Percentiles rank a stretch among this genome's conserved stretches.
Evolutionary conservation across 2,329 filamentous ascomycete genomes (phyloP).

Genomic region (Aspergillus costaricaensis): DNA sequence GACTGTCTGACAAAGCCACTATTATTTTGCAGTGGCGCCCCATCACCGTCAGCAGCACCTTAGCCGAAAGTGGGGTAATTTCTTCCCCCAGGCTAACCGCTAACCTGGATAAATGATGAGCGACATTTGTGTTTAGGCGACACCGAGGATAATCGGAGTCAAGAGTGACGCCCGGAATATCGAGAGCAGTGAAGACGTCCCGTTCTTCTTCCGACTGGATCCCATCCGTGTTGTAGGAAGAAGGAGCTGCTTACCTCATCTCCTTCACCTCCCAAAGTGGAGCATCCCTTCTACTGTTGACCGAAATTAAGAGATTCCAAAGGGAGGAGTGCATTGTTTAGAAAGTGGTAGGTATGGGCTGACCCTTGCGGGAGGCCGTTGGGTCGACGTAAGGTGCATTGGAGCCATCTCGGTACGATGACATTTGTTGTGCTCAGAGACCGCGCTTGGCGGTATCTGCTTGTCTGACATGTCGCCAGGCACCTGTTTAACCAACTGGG

Average conservation of each 20-base stretch:
- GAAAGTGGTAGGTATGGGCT: background rate
- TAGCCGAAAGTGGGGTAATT: background rate
- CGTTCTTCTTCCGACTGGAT: background rate
- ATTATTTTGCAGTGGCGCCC: background rate
- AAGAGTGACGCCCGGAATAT: background rate
- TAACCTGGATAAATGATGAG: background rate
- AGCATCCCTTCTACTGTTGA: background rate
- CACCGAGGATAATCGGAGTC: background rate
- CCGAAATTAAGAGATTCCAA: background rate
- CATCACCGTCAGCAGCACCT: background rate
- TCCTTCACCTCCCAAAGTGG: background rate
- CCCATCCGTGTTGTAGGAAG: background rate
- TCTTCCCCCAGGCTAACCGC: background rate
- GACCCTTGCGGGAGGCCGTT: constrained; percentile 6
- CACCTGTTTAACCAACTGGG: background rate
- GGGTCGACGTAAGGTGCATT: constrained; percentile 1
- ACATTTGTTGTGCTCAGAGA: constrained; percentile 1
- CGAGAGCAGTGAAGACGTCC: background rate
- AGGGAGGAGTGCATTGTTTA: background rate
- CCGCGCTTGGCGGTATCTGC: background rate
- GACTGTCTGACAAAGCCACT: background rate
- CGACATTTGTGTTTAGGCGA: background rate
- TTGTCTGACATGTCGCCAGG: background rate
- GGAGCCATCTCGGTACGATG: background rate
- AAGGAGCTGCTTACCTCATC: background rate